phyloP scores from a whole-genome alignment of 305 asterid species.

The Solanum aculeatissimum region DNA sequence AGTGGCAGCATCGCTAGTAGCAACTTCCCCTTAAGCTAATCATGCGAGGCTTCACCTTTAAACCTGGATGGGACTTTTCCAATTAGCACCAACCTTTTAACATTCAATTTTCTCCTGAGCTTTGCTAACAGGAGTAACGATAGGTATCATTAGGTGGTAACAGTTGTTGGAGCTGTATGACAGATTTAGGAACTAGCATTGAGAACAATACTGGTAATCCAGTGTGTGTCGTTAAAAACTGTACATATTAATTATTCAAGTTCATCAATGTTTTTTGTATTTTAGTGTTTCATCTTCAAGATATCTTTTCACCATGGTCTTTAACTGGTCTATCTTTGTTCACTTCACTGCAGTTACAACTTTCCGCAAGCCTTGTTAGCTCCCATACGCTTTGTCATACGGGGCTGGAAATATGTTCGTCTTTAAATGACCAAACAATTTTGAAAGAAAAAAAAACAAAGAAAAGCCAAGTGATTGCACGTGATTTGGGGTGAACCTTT shows the following conservation, averaged over 20 bases:
- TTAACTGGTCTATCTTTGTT: background rate
- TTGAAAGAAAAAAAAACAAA: too few species aligned
- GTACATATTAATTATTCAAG: background rate
- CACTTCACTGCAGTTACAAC: background rate
- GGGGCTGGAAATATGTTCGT: background rate
- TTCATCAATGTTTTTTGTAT: background rate
- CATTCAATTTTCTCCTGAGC: background rate
- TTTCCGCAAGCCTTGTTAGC: background rate
- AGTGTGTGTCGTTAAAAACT: background rate
- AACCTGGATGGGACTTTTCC: background rate
- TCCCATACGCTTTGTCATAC: background rate
- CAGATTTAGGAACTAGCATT: background rate
- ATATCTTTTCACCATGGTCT: background rate
- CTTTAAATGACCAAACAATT: background rate
- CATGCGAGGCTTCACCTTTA: background rate
- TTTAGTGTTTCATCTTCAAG: background rate
- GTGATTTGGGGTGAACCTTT: background rate
- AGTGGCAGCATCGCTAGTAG: conserved; percentile 19
- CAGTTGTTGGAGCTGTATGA: background rate
- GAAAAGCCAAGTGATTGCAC: background rate
- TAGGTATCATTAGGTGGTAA: background rate
- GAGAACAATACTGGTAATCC: background rate
- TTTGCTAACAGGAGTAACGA: background rate
- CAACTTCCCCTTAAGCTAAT: background rate
- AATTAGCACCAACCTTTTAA: background rate